Conservation (phyloP, 2,329 filamentous ascomycete genomes). For the Talaromyces pinophilus region DNA sequence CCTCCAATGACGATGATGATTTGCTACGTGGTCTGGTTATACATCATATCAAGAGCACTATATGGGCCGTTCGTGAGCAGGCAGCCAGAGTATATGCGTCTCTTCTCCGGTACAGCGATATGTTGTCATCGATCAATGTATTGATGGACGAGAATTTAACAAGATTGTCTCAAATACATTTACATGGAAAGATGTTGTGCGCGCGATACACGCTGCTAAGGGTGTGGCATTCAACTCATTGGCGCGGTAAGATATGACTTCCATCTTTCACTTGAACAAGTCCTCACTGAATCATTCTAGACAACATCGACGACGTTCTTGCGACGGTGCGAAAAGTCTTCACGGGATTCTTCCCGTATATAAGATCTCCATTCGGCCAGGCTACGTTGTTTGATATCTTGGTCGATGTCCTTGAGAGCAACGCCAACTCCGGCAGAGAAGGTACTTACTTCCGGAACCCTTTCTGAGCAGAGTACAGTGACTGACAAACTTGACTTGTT, state of each 20-base stretch:
- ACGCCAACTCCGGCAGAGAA: constrained; percentile 33
- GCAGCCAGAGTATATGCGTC: constrained; percentile 48
- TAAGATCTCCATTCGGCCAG: constrained; percentile 39
- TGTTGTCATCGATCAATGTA: constrained; percentile 33
- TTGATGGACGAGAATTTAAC: constrained; percentile 29
- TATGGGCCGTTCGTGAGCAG: constrained; percentile 51
- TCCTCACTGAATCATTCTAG: not conserved
- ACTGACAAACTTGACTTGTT: not conserved
- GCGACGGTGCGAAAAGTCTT: constrained; percentile 32
- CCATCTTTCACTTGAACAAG: not conserved
- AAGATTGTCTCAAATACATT: constrained; percentile 36
- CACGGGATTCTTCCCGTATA: constrained; percentile 30
- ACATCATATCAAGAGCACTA: constrained; percentile 44
- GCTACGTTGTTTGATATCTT: constrained; percentile 41
- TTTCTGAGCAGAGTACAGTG: not conserved
- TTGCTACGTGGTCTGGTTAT: constrained; percentile 37
- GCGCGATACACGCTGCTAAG: constrained; percentile 42
- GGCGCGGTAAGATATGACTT: constrained; percentile 34
- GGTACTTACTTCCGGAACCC: constrained; percentile 27
- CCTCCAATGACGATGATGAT: constrained; percentile 35
- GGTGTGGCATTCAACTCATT: constrained; percentile 37
- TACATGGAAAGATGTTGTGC: constrained; percentile 46
- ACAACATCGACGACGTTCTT: constrained; percentile 23
- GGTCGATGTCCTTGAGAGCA: constrained; percentile 39
- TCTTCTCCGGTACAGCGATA: constrained; percentile 36